Conservation (phyloP, 1,284 basidiomycete genomes). For the Austropuccinia psidii region DNA sequence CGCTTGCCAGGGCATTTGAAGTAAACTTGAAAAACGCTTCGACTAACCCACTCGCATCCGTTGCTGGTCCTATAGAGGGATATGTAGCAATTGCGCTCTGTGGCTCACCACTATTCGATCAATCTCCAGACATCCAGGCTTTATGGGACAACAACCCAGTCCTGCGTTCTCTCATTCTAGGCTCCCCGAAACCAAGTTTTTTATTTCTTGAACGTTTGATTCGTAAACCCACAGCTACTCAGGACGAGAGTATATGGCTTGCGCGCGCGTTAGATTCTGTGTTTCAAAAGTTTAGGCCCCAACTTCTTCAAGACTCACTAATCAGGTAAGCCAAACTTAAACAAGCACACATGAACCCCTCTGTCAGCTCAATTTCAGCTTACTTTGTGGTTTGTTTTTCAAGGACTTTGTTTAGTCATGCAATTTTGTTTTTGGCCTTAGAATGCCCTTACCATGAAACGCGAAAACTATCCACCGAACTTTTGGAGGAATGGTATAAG, state of each 20-base stretch:
- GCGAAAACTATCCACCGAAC: conserved; percentile 54
- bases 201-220: conserved; percentile 78
- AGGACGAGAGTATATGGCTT: conserved; percentile 69
- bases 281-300: conserved; percentile 53
- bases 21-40: conserved; percentile 60
- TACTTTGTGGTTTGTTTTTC: conserved; percentile 37
- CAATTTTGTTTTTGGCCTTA: conserved; percentile 57
- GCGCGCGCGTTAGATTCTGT: conserved; percentile 60
- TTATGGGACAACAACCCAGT: conserved; percentile 44
- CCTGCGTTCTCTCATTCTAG: conserved; percentile 46
- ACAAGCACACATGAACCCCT: no score
- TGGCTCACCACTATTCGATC: conserved; percentile 35
- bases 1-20: conserved; percentile 54
- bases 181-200: conserved; percentile 65
- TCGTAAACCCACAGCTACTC: conserved; percentile 57
- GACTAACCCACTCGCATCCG: conserved; percentile 56
- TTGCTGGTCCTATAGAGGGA: conserved; percentile 67
- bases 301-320: conserved; percentile 56
- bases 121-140: conserved; percentile 32
- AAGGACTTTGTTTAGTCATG: conserved; percentile 52
- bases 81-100: conserved; percentile 67
- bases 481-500: conserved; percentile 58
- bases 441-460: conserved; percentile 70
- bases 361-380: no score
- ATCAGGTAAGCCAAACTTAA: conserved; percentile 57